These are phyloP conservation scores for Solanum sejunctum DNA, from an alignment of 257 asterid genomes.

Conservation along the genomic window DNA sequence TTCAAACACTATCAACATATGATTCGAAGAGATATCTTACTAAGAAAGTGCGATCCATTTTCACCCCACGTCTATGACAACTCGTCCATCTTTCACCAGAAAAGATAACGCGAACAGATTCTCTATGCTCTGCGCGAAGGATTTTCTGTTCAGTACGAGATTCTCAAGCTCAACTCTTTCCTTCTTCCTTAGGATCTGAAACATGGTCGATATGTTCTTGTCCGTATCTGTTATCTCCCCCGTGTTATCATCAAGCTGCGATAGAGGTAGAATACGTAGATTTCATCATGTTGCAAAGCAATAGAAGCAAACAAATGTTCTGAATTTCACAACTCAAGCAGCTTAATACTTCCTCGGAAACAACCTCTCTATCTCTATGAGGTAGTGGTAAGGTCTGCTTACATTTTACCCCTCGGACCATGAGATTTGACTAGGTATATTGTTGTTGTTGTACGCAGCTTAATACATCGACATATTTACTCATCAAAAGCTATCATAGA, in stretches of 20 bases:
- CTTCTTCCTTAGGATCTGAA: slow-evolving; percentile 21
- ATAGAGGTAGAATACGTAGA: neutral
- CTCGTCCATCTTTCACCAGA: slow-evolving; percentile 51
- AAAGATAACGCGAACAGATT: slow-evolving; percentile 49
- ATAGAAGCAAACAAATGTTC: neutral
- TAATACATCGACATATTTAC: too few species aligned
- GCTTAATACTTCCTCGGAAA: too few species aligned
- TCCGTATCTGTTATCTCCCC: slow-evolving; percentile 28
- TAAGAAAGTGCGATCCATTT: slow-evolving; percentile 27
- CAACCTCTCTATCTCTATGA: too few species aligned
- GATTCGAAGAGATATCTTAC: slow-evolving; percentile 12
- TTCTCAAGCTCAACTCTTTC: slow-evolving; percentile 25
- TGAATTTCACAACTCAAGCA: neutral
- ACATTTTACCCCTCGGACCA: too few species aligned
- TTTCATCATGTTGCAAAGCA: neutral
- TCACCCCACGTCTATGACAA: slow-evolving; percentile 26
- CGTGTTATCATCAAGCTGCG: slow-evolving; percentile 18
- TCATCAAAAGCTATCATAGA: too few species aligned
- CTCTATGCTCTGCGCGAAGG: slow-evolving; percentile 51
- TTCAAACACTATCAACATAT: neutral
- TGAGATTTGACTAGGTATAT: too few species aligned
- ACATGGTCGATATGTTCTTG: slow-evolving; percentile 24
- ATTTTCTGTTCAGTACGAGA: slow-evolving; percentile 30
- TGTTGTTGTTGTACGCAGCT: too few species aligned
- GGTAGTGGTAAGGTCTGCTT: too few species aligned